Base-by-base conservation (phyloP, 1,139 yeast genomes). In the Pichiaceae sp. region DNA sequence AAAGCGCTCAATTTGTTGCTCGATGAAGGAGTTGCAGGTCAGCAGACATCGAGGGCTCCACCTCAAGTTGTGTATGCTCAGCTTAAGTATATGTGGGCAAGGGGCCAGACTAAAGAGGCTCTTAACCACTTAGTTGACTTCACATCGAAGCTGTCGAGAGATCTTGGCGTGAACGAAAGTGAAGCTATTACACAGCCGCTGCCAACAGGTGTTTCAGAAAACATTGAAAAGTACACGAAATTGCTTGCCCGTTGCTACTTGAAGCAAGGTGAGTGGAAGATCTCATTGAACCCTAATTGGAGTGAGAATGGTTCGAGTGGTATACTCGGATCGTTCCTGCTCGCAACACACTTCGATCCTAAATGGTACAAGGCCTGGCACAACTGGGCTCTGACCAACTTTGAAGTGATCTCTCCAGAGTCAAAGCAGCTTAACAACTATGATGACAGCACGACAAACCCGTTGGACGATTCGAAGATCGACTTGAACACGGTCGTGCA, bases 301-400 rank as follows among this genome's bases (percentile, higher is more conserved):
- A 72, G 87, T 52, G 72, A 78, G 16, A 70, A 67, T 29, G 95
- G 83, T 46, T 78, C 87, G 0, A 75, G 84, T 3, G 85, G 81
- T 33, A 86, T 93, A 45, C 65, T 93, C 43, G 96, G 96, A 11
- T 89, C 97, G 0, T 93, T 86, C 56, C 65, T 89, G 41, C 68
- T 91, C 46, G 97, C 98, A 0, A 91, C 98, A 0, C 96, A 89
- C 56, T 91, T 91, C 57, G 97, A 91, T 55, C 70, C 74, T 34
- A 73, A 75, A 31, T 93, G 98, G 96, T 93, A 93, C 55, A 91
- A 93, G 53, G 98, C 98, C 17, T 93, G 98, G 98, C 99, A 93
- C 54, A 89, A 87, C 54, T 93, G 99, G 99, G 98, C 98, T 0
- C 65, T 93, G 51, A 96, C 98, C 0, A 93, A 93, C 57, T 93